Percentiles rank a stretch among this genome's conserved stretches.
phyloP scores from a whole-genome alignment of 805 yeast genomes.

The Zygosaccharomyces pseudorouxii region DNA sequence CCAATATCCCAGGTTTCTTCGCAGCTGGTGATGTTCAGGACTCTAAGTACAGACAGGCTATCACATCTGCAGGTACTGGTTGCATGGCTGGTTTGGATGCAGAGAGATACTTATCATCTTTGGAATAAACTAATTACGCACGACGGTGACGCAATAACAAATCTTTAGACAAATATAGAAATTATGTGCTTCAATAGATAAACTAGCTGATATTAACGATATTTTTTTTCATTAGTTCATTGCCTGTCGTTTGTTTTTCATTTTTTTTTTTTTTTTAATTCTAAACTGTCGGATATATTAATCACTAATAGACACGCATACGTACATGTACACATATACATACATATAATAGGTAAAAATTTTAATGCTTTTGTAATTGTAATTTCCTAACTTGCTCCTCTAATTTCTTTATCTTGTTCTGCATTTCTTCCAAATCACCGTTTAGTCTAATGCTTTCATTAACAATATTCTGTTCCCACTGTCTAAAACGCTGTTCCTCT shows the following conservation, averaged over 20 bases:
- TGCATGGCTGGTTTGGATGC: slow-evolving; percentile 99
- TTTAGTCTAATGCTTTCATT: slow-evolving; percentile 92
- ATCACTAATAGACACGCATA: not conserved
- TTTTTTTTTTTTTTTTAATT: too few species aligned
- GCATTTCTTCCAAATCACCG: slow-evolving; percentile 88
- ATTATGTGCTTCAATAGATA: not conserved
- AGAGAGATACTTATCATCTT: slow-evolving; percentile 73
- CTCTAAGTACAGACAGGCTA: slow-evolving; percentile 94
- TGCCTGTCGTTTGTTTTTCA: not conserved
- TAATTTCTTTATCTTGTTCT: slow-evolving; percentile 63
- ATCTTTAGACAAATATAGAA: not conserved
- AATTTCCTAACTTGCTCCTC: slow-evolving; percentile 71
- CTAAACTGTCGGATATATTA: not conserved
- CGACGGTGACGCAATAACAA: not conserved
- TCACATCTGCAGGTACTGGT: slow-evolving; percentile 99
- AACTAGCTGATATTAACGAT: not conserved
- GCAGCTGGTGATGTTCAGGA: slow-evolving; percentile 99
- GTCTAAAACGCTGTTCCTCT: slow-evolving; percentile 95
- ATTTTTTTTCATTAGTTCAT: not conserved
- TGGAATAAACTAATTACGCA: slow-evolving; percentile 29
- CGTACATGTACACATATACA: not conserved
- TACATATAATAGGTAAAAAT: not conserved
- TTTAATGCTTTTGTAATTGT: slow-evolving; percentile 47
- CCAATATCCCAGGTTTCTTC: slow-evolving; percentile 85
- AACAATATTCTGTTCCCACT: slow-evolving; percentile 96